These are phyloP conservation scores for Ogataea minuta DNA, from an alignment of 805 yeast species.

Conservation along the genomic window DNA sequence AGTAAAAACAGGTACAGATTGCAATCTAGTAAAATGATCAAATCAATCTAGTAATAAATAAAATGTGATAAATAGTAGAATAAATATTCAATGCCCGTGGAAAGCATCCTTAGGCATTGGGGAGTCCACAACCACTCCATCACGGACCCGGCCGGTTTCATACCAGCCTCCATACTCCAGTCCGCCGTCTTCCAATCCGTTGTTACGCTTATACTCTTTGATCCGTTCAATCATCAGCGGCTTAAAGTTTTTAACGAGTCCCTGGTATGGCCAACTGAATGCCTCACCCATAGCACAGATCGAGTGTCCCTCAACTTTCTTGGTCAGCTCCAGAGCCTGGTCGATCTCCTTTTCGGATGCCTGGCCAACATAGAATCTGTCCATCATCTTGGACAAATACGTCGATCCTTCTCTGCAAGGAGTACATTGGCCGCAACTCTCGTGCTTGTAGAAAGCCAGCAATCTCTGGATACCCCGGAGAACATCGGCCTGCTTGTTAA, in stretches of 20 bases:
- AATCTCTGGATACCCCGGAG: constrained; percentile 84
- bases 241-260: constrained; percentile 79
- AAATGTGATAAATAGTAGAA: constrained; percentile 9
- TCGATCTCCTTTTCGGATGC: constrained; percentile 81
- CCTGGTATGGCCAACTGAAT: constrained; percentile 92
- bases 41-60: constrained; percentile 3
- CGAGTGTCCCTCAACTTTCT: constrained; percentile 88
- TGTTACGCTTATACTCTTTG: constrained; percentile 51
- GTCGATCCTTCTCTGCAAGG: constrained; percentile 95
- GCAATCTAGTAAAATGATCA: not conserved
- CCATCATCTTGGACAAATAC: constrained; percentile 82
- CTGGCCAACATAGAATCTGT: constrained; percentile 74
- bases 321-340: constrained; percentile 77
- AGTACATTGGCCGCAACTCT: constrained; percentile 92
- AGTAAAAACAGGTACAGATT: not conserved
- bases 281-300: constrained; percentile 93
- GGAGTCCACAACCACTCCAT: constrained; percentile 64
- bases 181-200: constrained; percentile 35
- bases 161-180: constrained; percentile 78
- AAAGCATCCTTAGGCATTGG: constrained; percentile 47
- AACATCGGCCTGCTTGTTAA: constrained; percentile 84
- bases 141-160: constrained; percentile 51
- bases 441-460: constrained; percentile 83
- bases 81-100: constrained; percentile 27
- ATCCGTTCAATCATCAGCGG: constrained; percentile 80